phyloP scores from a whole-genome alignment of 495 filamentous ascomycete species.

The Annulohypoxylon stygium region DNA sequence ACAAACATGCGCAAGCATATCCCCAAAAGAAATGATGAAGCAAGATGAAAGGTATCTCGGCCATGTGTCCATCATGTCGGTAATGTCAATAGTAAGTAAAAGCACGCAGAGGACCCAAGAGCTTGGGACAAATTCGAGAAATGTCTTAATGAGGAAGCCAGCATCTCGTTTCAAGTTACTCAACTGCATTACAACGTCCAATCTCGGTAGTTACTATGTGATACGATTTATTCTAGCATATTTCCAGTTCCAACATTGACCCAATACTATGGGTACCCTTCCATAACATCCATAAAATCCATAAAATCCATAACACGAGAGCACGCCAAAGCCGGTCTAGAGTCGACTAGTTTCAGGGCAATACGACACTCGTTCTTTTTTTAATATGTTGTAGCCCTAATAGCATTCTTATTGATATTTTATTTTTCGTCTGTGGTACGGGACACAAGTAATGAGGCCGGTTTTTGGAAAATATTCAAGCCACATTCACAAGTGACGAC shows the following conservation, averaged over 20 bases:
- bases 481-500: constrained; percentile 6
- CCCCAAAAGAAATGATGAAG: neutral
- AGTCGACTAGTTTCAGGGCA: constrained; percentile 10
- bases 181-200: constrained; percentile 38
- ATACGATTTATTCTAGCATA: constrained; percentile 25
- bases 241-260: constrained; percentile 25
- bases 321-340: constrained; percentile 14
- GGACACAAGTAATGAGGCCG: neutral
- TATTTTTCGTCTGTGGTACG: constrained; percentile 1
- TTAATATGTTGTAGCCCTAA: neutral
- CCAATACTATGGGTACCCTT: neutral
- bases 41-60: constrained; percentile 9
- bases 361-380: neutral
- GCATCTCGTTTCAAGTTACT: constrained; percentile 27
- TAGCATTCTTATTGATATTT: neutral
- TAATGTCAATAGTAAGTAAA: neutral
- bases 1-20: constrained; percentile 21
- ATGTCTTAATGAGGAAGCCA: constrained; percentile 31
- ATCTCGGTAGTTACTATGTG: constrained; percentile 36
- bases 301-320: constrained; percentile 27
- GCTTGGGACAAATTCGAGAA: constrained; percentile 37
- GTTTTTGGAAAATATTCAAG: neutral
- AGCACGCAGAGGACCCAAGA: constrained; percentile 30
- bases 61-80: neutral
- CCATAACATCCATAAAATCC: no score